A percentile compares a stretch with the other conserved stretches of the same genome.
These are phyloP conservation scores for Neoboletus magnificus DNA, from an alignment of 768 basidiomycete species.

Conservation along the genomic window DNA sequence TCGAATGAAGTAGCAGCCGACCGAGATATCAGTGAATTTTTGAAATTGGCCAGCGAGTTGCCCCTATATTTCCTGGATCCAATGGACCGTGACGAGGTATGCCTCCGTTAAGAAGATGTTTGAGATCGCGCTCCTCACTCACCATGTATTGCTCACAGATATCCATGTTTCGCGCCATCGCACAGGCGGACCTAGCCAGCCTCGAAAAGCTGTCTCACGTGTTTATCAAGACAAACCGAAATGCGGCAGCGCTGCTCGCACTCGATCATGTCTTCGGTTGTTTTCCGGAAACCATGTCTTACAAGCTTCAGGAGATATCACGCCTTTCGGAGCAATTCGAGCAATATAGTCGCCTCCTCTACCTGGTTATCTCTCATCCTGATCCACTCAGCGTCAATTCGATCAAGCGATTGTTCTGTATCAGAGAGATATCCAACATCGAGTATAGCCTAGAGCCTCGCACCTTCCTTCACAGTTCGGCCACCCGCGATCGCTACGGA, in stretches of 20 bases:
- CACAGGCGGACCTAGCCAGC: slow-evolving; percentile 13
- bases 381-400: slow-evolving; percentile 3
- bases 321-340: not conserved
- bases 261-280: slow-evolving; percentile 4
- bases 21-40: slow-evolving; percentile 14
- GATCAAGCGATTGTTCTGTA: slow-evolving; percentile 30
- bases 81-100: slow-evolving; percentile 5
- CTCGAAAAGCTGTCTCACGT: slow-evolving; percentile 33
- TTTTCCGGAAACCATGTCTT: slow-evolving; percentile 15
- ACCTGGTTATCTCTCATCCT: not conserved
- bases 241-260: slow-evolving; percentile 6
- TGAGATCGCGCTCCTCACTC: not conserved
- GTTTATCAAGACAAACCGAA: slow-evolving; percentile 21
- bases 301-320: slow-evolving; percentile 17
- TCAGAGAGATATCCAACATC: slow-evolving; percentile 2
- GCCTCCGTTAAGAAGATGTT: not conserved
- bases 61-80: slow-evolving; percentile 7
- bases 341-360: slow-evolving; percentile 1
- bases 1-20: slow-evolving; percentile 1
- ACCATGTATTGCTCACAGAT: slow-evolving; percentile 7
- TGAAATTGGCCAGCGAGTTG: slow-evolving; percentile 21
- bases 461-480: slow-evolving; percentile 7
- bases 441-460: slow-evolving; percentile 2
- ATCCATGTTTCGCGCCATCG: slow-evolving; percentile 35
- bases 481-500: not conserved